Base-by-base conservation (phyloP, 202 grass and related monocot genomes). In the Saccharum hybrid region DNA sequence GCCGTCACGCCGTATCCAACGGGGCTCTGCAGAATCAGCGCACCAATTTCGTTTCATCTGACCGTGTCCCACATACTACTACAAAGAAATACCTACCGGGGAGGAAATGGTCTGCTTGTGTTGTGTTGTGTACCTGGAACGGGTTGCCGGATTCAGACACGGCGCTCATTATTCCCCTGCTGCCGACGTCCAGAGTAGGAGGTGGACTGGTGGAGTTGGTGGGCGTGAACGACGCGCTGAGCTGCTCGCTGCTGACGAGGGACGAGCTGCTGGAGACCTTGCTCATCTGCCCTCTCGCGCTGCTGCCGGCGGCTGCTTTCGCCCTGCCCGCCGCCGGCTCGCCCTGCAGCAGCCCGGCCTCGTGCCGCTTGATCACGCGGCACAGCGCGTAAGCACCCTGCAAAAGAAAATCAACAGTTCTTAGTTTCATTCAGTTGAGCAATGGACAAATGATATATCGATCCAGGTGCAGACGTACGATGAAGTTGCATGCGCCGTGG, bases 321-420 rank as follows among this genome's bases (percentile, higher is more conserved):
- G 69, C 88, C 85, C 26, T 89, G 69, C 34, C 48, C 18, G 19
- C 21, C 77, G 80, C 49, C 63, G 56, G 57, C 23, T 63, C 22
- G 23, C 83, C 77, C 45, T 61, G 56, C 19, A 31, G 60, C 34
- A 36, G 34, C 34, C 34, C 34, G 4, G 34, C 34, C 72, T 88
- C 91, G 77, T 87, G 72, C 22, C 96, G 84, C 78, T 98, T 98
- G 80, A 93, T 89, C 73, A 98, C 91, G 39, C 84, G 92, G 85
- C 96, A 98, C 77, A 98, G 31, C 45, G 92, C 87, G 86, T 90
- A 98, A 15, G 78, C 90, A 7, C 93, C 93, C 93, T 96, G 7
- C 18, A 36, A 36, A 36, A 33, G 34, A 36, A 36, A 36, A 36
- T n/a, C n/a, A n/a, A n/a, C n/a, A n/a, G n/a, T n/a, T n/a, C n/a